These are phyloP conservation scores for Septoria linicola DNA, from an alignment of 2,329 filamentous ascomycete species.

Conservation along the genomic window DNA sequence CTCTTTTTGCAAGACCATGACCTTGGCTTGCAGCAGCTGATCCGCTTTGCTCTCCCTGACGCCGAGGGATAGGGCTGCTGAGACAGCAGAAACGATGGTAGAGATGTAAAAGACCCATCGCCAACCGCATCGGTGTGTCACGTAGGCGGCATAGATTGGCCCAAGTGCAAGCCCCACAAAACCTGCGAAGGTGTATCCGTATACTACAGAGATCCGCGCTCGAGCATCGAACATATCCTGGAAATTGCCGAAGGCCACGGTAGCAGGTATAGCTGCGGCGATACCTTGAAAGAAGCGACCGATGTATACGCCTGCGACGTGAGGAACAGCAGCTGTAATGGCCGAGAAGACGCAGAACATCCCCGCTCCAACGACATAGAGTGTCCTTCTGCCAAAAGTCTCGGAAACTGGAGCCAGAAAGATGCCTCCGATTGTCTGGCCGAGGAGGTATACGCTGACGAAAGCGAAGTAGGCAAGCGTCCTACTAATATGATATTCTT, in stretches of 20 bases:
- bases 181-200: slow-evolving; percentile 48
- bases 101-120: slow-evolving; percentile 44
- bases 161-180: slow-evolving; percentile 47
- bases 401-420: slow-evolving; percentile 42
- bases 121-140: slow-evolving; percentile 44
- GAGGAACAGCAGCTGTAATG: slow-evolving; percentile 31
- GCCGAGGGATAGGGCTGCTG: slow-evolving; percentile 38
- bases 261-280: slow-evolving; percentile 48
- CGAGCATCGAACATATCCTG: slow-evolving; percentile 51
- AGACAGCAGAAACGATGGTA: slow-evolving; percentile 40
- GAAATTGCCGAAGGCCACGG: slow-evolving; percentile 49
- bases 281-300: slow-evolving; percentile 48
- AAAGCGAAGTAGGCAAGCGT: slow-evolving; percentile 25
- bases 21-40: slow-evolving; percentile 41
- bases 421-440: slow-evolving; percentile 41
- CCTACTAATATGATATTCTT: slow-evolving; percentile 21
- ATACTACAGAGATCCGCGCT: slow-evolving; percentile 36
- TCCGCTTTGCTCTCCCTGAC: slow-evolving; percentile 48
- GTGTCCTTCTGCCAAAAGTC: slow-evolving; percentile 38
- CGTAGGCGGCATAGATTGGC: slow-evolving; percentile 47
- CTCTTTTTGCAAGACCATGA: slow-evolving; percentile 33
- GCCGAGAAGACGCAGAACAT: slow-evolving; percentile 38
- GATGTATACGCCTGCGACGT: slow-evolving; percentile 39
- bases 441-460: slow-evolving; percentile 31
- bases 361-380: slow-evolving; percentile 38